phyloP scores from a whole-genome alignment of 371 early-diverging fungal genomes.

The Mortierella sp. region DNA sequence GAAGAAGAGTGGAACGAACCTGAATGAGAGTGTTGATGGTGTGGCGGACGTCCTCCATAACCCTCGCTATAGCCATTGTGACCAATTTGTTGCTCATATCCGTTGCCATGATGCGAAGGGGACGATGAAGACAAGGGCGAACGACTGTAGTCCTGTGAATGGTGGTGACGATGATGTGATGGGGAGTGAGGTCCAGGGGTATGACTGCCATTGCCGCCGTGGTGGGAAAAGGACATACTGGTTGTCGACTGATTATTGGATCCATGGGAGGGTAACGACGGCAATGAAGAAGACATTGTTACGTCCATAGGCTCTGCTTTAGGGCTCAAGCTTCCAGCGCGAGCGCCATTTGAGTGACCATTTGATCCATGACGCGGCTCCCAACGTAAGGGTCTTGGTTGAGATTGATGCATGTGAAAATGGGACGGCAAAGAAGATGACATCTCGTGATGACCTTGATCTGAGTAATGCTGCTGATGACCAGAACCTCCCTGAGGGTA shows the following conservation, averaged over 20 bases:
- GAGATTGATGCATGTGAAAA: conserved; percentile 27
- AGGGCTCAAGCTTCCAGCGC: conserved; percentile 34
- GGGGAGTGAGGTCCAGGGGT: conserved; percentile 7
- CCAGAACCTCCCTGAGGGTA: conserved; percentile 27
- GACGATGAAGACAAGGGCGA: conserved; percentile 32
- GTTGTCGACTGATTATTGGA: conserved; percentile 17
- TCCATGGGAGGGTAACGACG: conserved; percentile 24
- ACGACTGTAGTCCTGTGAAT: conserved; percentile 36
- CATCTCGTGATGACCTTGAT: conserved; percentile 37
- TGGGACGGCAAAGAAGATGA: conserved; percentile 51
- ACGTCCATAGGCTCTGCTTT: conserved; percentile 42
- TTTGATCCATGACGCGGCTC: conserved; percentile 24
- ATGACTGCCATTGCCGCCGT: conserved; percentile 4
- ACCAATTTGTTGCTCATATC: neutral
- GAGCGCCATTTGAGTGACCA: conserved; percentile 1
- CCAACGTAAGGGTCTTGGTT: conserved; percentile 45
- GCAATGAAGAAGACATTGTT: conserved; percentile 42
- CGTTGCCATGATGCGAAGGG: conserved; percentile 23
- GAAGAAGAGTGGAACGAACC: conserved; percentile 8
- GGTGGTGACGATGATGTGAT: conserved; percentile 42
- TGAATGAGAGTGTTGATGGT: conserved; percentile 23
- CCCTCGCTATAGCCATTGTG: conserved; percentile 1
- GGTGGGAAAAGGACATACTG: conserved; percentile 30
- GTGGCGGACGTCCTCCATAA: conserved; percentile 2
- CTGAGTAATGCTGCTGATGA: conserved; percentile 18